Conservation (phyloP, 108 stramenopile species). For the Nitzschia putrida region DNA sequence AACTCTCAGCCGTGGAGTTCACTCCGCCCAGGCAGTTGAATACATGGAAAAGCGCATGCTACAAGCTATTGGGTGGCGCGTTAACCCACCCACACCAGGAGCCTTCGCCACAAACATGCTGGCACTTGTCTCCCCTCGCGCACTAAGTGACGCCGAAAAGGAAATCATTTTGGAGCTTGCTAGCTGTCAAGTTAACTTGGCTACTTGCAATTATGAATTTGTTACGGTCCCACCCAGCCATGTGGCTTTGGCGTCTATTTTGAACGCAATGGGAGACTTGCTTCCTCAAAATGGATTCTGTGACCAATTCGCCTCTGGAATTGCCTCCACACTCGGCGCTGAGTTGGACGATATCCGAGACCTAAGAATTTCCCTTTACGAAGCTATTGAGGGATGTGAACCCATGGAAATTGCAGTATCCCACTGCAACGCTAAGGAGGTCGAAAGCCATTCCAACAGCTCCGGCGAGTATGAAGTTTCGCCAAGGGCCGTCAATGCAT, state of each 20-base stretch:
- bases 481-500: slow-evolving; percentile 22
- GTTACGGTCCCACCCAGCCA: slow-evolving; percentile 6
- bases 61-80: slow-evolving; percentile 50
- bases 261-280: slow-evolving; percentile 39
- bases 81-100: slow-evolving; percentile 57
- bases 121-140: slow-evolving; percentile 23
- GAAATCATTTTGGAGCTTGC: slow-evolving; percentile 35
- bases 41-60: slow-evolving; percentile 53
- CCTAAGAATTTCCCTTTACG: slow-evolving; percentile 33
- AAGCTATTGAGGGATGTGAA: slow-evolving; percentile 28
- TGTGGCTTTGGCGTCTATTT: slow-evolving; percentile 38
- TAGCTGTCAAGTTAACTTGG: slow-evolving; percentile 38
- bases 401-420: slow-evolving; percentile 16
- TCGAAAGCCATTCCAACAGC: slow-evolving; percentile 6
- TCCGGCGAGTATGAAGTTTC: slow-evolving; percentile 8
- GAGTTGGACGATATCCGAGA: slow-evolving; percentile 8
- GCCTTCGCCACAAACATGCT: slow-evolving; percentile 29
- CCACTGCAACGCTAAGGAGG: slow-evolving; percentile 7
- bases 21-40: slow-evolving; percentile 52
- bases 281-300: slow-evolving; percentile 12
- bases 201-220: slow-evolving; percentile 25
- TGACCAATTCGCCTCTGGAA: slow-evolving; percentile 12
- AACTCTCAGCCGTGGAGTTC: slow-evolving; percentile 51
- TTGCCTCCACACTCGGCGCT: slow-evolving; percentile 3
- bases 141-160: slow-evolving; percentile 2